Base-by-base conservation (phyloP, 768 basidiomycete genomes). In the Hericium alpestre region DNA sequence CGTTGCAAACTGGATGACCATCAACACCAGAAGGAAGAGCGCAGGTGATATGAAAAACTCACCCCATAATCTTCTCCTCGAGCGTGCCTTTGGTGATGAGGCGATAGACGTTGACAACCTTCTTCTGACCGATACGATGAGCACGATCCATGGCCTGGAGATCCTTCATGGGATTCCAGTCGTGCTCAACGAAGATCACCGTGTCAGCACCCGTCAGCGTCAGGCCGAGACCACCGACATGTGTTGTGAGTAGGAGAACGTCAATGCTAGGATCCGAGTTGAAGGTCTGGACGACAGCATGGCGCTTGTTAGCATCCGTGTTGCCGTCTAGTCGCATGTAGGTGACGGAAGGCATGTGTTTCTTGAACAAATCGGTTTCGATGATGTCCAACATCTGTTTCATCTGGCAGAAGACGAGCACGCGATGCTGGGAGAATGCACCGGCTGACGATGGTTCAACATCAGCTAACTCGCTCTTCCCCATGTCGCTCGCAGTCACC, bases 41-140 rank as follows among this genome's bases (percentile, higher is more conserved):
- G 53, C 47, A 58, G 53, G 25, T 25, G 10, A 47, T 38, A 13
- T 38, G 22, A 18, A 20, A 22, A 11, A 62, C 84, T 61, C 69
- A 96, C 93, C 96, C 96, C 96, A 99, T 99, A 62, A 99, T 99
- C 72, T 98, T 98, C 70, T 98, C 96, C 70, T 99, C 96, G 40
- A 99, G 69, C 0, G 96, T 99, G 12, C 94, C 96, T 67, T 94
- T 89, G 12, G 94, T 98, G 64, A 99, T 92, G 54, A 99, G 73
- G 15, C 96, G 87, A 73, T 99, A 99, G 5, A 99, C 96, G 63
- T 98, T 98, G 27, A 99, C 96, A 13, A 98, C 95, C 70, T 93
- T 93, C 77, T 96, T 98, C 73, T 99, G 96, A 6, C 96, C 96
- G 39, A 98, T 86, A 55, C 96, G 86, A 72, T 98, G 96, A 1